Percentiles rank a stretch among this genome's conserved stretches.
Conservation (phyloP, 2,329 filamentous ascomycete species). For the Periglandula ipomoeae region DNA sequence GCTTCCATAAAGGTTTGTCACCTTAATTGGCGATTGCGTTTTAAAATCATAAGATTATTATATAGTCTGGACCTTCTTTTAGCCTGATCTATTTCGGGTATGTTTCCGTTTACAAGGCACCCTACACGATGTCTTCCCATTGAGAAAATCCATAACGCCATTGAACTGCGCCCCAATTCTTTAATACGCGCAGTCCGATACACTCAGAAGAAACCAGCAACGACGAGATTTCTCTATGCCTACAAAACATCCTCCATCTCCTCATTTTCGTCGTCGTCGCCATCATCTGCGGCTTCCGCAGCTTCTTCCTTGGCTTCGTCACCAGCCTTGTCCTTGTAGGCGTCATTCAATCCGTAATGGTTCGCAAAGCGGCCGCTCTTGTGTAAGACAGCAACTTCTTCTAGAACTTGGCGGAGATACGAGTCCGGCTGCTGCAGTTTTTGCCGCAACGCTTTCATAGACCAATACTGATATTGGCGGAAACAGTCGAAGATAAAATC, state of each 20-base stretch:
- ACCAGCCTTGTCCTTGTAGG: conserved; percentile 29
- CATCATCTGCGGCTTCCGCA: conserved; percentile 50
- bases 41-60: too few species aligned
- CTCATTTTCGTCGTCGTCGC: conserved; percentile 57
- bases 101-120: conserved; percentile 5
- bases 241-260: conserved; percentile 72
- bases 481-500: conserved; percentile 80
- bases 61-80: conserved; percentile 5
- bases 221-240: conserved; percentile 12
- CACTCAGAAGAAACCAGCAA: not conserved
- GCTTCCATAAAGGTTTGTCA: too few species aligned
- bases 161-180: not conserved
- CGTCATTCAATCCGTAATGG: conserved; percentile 71
- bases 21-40: too few species aligned
- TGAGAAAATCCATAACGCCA: not conserved
- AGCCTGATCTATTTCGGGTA: conserved; percentile 16
- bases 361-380: conserved; percentile 79
- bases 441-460: conserved; percentile 76
- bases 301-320: conserved; percentile 42
- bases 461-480: conserved; percentile 82
- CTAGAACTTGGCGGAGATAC: conserved; percentile 80
- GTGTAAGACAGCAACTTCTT: conserved; percentile 73
- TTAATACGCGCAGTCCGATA: not conserved
- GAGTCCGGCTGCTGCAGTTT: conserved; percentile 78
- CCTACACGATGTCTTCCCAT: not conserved